phyloP scores from a whole-genome alignment of 768 basidiomycete genomes.

The Leccinum aurantiacum region DNA sequence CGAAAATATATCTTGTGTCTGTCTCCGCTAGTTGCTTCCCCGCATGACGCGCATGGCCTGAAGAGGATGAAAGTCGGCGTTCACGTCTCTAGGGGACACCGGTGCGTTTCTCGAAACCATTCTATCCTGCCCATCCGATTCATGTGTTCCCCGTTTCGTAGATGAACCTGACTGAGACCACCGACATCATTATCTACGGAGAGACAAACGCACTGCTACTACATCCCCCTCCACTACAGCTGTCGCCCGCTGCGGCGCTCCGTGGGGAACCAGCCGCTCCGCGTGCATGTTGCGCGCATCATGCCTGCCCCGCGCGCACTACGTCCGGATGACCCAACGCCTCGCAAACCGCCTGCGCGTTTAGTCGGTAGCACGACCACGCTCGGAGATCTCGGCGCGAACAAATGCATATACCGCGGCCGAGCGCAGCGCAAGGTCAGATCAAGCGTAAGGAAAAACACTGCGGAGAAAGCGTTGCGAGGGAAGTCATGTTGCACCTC shows the following conservation, averaged over 20 bases:
- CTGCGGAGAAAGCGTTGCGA: slow-evolving; percentile 22
- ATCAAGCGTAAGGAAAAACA: slow-evolving; percentile 18
- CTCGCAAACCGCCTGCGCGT: slow-evolving; percentile 58
- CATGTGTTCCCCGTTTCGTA: slow-evolving; percentile 21
- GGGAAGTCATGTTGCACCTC: slow-evolving; percentile 39
- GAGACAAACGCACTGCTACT: slow-evolving; percentile 27
- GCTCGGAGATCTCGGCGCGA: slow-evolving; percentile 19
- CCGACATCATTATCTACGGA: slow-evolving; percentile 60
- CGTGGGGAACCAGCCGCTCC: slow-evolving; percentile 26
- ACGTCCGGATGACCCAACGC: slow-evolving; percentile 78
- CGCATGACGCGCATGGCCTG: slow-evolving; percentile 20
- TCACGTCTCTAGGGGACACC: slow-evolving; percentile 68
- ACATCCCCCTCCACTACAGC: slow-evolving; percentile 8
- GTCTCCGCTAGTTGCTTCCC: slow-evolving; percentile 30
- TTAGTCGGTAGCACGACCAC: slow-evolving; percentile 11
- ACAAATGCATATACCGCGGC: slow-evolving; percentile 23
- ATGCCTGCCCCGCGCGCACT: slow-evolving; percentile 45
- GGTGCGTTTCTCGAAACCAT: slow-evolving; percentile 35
- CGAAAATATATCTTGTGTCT: slow-evolving; percentile 69
- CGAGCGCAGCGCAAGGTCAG: slow-evolving; percentile 1
- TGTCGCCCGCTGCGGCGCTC: slow-evolving; percentile 16
- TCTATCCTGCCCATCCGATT: neutral
- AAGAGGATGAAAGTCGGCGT: slow-evolving; percentile 54
- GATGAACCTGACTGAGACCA: slow-evolving; percentile 63
- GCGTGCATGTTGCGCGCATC: slow-evolving; percentile 58